Evolutionary conservation across 768 basidiomycete species (phyloP), one percentile per base, ranked within the genome.

Genomic region (Fibroporia radiculosa): DNA sequence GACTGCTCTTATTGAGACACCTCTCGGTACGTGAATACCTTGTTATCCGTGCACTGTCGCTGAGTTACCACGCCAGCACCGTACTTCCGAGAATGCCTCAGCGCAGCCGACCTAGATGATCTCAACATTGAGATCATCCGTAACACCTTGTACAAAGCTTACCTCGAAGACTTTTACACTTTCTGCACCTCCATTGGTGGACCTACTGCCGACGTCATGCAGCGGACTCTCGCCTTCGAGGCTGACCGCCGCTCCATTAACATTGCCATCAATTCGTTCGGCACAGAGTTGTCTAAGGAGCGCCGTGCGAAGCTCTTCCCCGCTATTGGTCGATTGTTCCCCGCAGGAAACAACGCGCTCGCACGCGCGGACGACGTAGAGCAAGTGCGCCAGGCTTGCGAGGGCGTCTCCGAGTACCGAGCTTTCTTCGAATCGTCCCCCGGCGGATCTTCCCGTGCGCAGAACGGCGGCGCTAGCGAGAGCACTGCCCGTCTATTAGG

Each of bases 111-210:
- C 62, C 78, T 99, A 37, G 96, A 99, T 62, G 96, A 97, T 62
- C 81, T 98, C 47, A 97, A 99, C 71, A 98, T 99, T 59, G 96
- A 99, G 70, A 96, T 99, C 67, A 93, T 99, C 66, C 90, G 96
- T 34, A 98, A 98, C 68, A 93, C 95, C 1, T 85, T 99, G 27
- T 98, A 98, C 77, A 97, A 96, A 64, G 85, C 93, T 14, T 99
- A 99, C 67, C 84, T 99, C 47, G 95, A 98, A 62, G 96, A 99
- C 65, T 99, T 99, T 63, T 78, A 93, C 69, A 64, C 74, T 52
- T 98, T 85, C 66, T 86, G 82, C 60, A 66, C 73, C 36, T 79
- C 84, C 6, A 69, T 97, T 26, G 84, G 90, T 32, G 75, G 78
- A 8, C 89, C 96, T 0, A 97, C 96, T 3, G 73, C 79, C 12